Percentiles rank a stretch among this genome's conserved stretches.
Evolutionary conservation across 345 rosid species (phyloP).

Genomic region (Excoecaria agallocha): DNA sequence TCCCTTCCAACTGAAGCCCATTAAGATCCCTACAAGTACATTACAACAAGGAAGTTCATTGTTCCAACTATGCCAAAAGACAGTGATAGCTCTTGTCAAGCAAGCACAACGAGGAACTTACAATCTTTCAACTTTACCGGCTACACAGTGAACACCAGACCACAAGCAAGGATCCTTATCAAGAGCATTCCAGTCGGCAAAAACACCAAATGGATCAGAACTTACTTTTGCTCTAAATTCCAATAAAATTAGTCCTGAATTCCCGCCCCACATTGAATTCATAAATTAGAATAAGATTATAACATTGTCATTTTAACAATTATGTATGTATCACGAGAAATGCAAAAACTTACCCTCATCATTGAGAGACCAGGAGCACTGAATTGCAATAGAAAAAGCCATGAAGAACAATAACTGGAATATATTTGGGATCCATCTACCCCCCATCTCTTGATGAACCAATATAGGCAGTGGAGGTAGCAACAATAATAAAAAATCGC

Average conservation of each 20-base stretch:
- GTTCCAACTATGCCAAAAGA: background rate
- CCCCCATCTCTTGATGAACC: slow-evolving; percentile 60
- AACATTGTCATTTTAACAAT: background rate
- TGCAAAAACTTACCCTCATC: slow-evolving; percentile 48
- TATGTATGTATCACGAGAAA: background rate
- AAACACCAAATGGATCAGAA: slow-evolving; percentile 67
- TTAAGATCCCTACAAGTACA: slow-evolving; percentile 57
- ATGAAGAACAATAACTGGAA: slow-evolving; percentile 53
- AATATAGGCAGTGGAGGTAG: slow-evolving; percentile 43
- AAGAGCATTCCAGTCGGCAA: slow-evolving; percentile 61
- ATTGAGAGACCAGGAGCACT: slow-evolving; percentile 46
- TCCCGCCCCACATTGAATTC: slow-evolving; percentile 19
- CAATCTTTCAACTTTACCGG: slow-evolving; percentile 70
- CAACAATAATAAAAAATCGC: slow-evolving; percentile 50
- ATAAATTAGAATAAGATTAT: background rate
- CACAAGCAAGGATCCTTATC: slow-evolving; percentile 61
- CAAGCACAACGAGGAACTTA: slow-evolving; percentile 40
- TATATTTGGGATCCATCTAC: slow-evolving; percentile 65
- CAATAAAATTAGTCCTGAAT: slow-evolving; percentile 66
- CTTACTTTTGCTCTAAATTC: slow-evolving; percentile 55
- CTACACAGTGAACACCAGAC: slow-evolving; percentile 70
- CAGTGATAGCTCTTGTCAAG: background rate
- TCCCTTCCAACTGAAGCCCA: slow-evolving; percentile 60
- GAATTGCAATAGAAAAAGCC: slow-evolving; percentile 44
- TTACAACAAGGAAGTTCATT: background rate